Base-by-base conservation (phyloP, 441 rosid species). In the Biscutella laevigata region DNA sequence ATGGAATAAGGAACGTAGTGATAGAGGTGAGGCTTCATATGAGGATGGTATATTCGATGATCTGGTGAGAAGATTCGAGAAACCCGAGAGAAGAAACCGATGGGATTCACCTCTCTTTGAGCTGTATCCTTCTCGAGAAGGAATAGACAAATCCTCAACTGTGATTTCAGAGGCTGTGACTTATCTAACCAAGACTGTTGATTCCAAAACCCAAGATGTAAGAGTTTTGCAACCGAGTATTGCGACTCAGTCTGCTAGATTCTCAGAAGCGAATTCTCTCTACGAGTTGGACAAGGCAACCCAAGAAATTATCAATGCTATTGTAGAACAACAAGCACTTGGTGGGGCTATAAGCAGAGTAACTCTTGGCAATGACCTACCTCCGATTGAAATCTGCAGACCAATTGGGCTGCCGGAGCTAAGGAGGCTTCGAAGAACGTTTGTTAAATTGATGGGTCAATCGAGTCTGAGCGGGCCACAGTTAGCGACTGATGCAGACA, bases 101-200 rank as follows among this genome's bases (percentile, higher is more conserved):
- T 92, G 98, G 98, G 98, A 91, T 70, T 88, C 98, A 2, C 96
- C 98, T 20, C 74, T 86, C 66, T 88, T 86, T 46, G 94, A 88
- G 69, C 61, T 91, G 26, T 74, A 67, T 72, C 91, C 95, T 3
- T 54, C 37, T 43, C 74, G 59, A 26, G 86, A 82, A 19, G 82
- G 71, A 21, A 72, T 84, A 43, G 77, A 72, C 38, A 81, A 77
- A 52, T 77, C 80, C 21, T 79, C 86, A 35, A 58, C 76, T 57
- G 82, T 82, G 59, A 77, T 88, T 16, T 12, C 32, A 15, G 95
- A 88, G 42, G 85, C 86, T 12, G 89, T 92, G 71, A 76, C 78
- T 0, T 84, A 92, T 74, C 62, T 86, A 53, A 92, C 97, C 1
- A 82, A 86, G 68, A 74, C 65, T 37, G 81, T 71, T 43, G 95